Evolutionary conservation across 331 rosid species (phyloP), one percentile per base, ranked within the genome.

Genomic region (Stylosanthes scabra): DNA sequence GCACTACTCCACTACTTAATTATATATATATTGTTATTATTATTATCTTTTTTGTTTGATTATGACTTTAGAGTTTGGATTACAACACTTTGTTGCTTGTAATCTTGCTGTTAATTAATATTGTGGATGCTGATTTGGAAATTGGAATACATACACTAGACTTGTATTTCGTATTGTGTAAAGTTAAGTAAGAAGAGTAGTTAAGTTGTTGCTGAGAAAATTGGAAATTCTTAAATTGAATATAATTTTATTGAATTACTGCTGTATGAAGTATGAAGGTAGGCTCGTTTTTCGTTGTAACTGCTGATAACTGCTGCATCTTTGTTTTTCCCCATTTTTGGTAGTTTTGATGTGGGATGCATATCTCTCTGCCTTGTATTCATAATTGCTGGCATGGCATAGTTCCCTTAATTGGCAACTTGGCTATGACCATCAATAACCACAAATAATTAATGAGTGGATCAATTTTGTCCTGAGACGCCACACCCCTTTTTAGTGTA

Each of bases 291-390:
- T 16, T 11, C 39, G 31, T 44, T 64, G 57, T 13, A 71, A 45
- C 11, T 58, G 45, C 76, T 59, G 25, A 44, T 45, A 31, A 29
- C 52, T 44, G 58, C n/a, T 70, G 41, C 44, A 41, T 41, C 9
- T 10, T 0, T 63, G 2, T 64, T 64, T 50, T 50, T 50, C 37
- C 9, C 55, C 11, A 25, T 44, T 44, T 70, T 9, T 58, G 2
- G 45, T 34, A 31, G 15, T 8, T 47, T 47, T 52, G 72, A 14
- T n/a, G 72, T 67, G 15, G 7, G 46, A 31, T 60, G 44, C 11
- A 5, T 31, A 9, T n/a, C n/a, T 13, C 2, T 37, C 0, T 37
- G 46, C 3, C n/a, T 31, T 59, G 2, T 3, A 55, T 9, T 55
- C 13, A 55, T 55, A 55, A 14, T 20, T 55, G 34, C 31, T 25